Evolutionary conservation across 305 asterid species (phyloP).

Genomic region (Rubia balearica): DNA sequence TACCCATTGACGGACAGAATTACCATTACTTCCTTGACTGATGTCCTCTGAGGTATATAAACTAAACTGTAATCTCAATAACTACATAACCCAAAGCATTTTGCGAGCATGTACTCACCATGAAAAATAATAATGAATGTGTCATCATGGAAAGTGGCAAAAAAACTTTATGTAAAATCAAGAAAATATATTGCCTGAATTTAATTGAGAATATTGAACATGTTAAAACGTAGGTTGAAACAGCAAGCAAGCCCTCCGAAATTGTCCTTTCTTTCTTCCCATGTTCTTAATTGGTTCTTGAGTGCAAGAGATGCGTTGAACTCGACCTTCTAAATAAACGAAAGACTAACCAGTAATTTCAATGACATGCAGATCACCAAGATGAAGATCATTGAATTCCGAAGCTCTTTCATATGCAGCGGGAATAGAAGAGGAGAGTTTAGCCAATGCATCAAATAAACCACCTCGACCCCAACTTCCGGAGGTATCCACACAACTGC

Average conservation of each 20-base stretch:
- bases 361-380: constrained; percentile 82
- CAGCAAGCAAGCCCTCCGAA: neutral
- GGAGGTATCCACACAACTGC: constrained; percentile 90
- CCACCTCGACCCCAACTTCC: constrained; percentile 99
- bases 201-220: neutral
- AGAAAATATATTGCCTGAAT: neutral
- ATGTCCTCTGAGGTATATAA: constrained; percentile 40
- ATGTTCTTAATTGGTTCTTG: neutral
- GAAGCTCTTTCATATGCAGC: constrained; percentile 69
- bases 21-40: constrained; percentile 26
- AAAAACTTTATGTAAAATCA: neutral
- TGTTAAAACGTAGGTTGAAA: neutral
- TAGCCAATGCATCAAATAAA: constrained; percentile 72
- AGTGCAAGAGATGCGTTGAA: neutral
- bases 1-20: constrained; percentile 58
- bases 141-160: neutral
- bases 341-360: constrained; percentile 47
- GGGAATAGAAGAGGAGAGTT: constrained; percentile 57
- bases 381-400: constrained; percentile 81
- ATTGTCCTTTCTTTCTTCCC: too few relatives aligned
- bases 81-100: constrained; percentile 16
- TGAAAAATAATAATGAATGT: neutral
- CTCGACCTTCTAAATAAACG: constrained; percentile 3
- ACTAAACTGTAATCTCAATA: constrained; percentile 13
- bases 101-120: constrained; percentile 6